Evolutionary conservation across 371 early-diverging fungal genomes (phyloP), one percentile per base, ranked within the genome.

Genomic region (Polyrhizophydium stewartii): DNA sequence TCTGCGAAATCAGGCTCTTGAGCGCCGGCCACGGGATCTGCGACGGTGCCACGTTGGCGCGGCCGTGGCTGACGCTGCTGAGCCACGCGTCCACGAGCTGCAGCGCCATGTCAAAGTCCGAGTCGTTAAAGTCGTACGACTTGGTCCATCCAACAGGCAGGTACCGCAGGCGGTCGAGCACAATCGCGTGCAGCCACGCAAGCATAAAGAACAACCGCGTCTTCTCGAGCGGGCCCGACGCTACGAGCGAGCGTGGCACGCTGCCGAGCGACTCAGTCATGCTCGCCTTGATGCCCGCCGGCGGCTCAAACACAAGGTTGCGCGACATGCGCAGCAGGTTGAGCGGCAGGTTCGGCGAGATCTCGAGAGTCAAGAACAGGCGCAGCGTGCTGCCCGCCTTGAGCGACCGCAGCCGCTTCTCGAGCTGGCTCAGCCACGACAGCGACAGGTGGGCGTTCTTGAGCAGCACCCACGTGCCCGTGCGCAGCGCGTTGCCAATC

Each of bases 141-240:
- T 94, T 96, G 19, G 96, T 89, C 98, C 98, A 98, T 31, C 99
- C 99, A 31, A 98, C 74, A 45, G 99, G 99, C 2, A 89, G 91
- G 73, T 98, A 96, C 5, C 97, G 90, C 31, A 96, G 78, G 62
- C 99, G 92, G 75, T 98, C 99, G 69, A 93, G 84, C 1, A 96
- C 87, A 27, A 97, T 82, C 2, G 96, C 89, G 74, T 98, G 97
- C 32, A 98, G 74, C 99, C 99, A 98, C 3, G 97, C 90, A 43
- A 98, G 78, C 78, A 96, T 75, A 72, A 98, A 97, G 79, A 92
- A 92, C 56, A 98, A 77, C 25, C 98, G 87, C 3, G 84, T 80
- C 37, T 92, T 86, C 75, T 98, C 99, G 19, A 61, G 59, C 0
- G 97, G 97, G 3, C 89, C 91, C 56, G 86, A 85, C 49, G 72